Evolutionary conservation across 1,284 basidiomycete genomes (phyloP), one percentile per base, ranked within the genome.

Genomic region (Ceratobasidium sp.): DNA sequence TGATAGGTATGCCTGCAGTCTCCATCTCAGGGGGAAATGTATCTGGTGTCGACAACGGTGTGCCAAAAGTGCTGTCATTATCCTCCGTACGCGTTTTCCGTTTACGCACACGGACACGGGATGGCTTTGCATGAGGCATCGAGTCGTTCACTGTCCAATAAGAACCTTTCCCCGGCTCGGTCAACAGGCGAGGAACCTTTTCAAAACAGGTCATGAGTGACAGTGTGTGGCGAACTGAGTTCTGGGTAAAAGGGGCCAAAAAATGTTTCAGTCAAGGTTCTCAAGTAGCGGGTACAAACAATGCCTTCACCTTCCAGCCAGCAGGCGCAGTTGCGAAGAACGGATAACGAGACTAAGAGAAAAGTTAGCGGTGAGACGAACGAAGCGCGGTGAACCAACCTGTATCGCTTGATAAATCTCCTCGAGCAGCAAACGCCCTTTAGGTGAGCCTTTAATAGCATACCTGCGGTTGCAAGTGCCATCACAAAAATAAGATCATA

Each of bases 121-220:
- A 75, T 18, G 73, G 73, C 35, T 75, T 75, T 20, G 73, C 73
- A 38, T 75, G 73, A 30, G 73, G 73, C 73, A 75, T 66, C 35
- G 73, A 65, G 27, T 95, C 93, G 82, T 95, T 94, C 78, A 95
- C 94, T 0, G 92, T 94, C 93, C 93, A 95, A 82, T 95, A 95
- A 0, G 93, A 94, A 33, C 93, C 93, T 82, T 95, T 95, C 69
- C 93, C 93, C 74, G 94, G 91, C 82, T 96, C 95, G 20, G 95
- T 95, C 75, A 96, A 88, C 18, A 95, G 94, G 23, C 95, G 91
- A 1, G 95, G 91, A 14, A 96, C 93, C 84, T 96, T 96, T 84
- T 96, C 92, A 83, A 97, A 97, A 82, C 95, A 96, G 79, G 96
- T 95, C 83, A 97, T 97, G 79, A 97, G 89, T 8, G 95, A 96